Evolutionary conservation across 805 yeast genomes (phyloP), one percentile per base, ranked within the genome.

Genomic region (Saturnispora mendoncae): DNA sequence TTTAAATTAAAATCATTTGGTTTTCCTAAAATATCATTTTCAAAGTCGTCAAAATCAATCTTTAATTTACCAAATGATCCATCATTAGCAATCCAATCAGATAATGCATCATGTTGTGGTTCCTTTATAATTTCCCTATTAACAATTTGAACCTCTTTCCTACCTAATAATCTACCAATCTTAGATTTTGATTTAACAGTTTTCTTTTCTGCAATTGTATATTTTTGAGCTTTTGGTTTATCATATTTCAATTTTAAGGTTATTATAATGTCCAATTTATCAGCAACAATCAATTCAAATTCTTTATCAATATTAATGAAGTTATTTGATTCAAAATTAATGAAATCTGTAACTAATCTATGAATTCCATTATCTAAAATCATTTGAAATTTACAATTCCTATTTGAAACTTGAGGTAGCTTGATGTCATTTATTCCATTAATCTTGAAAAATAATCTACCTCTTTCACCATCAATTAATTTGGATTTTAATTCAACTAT

Each of bases 1-100:
- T 80, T 74, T 33, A 85, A 54, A 33, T 69, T 66, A 55, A 76
- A 76, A 36, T 65, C 67, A 43, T 65, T 63, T 0, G 76, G 65
- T 36, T 62, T 57, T 14, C 84, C 81, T 14, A 70, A 72, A 35
- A 83, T 66, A 24, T 68, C 69, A 17, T 68, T 60, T 51, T 78
- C 78, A 51, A 72, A 72, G 43, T 73, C 74, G 19, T 71, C 69
- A 51, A 82, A 80, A 35, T 72, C 72, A 41, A 88, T 66, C 50
- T 80, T 78, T 41, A 83, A 74, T 52, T 90, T 71, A 7, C 86
- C 95, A 68, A 84, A 87, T 28, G 95, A 84, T 2, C 97, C 97
- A 58, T 86, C 94, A 26, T 69, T 68, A 2, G 97, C 95, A 47
- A 86, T 71, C 42, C 73, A 63, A 26, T 66, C 59, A 26, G 72